Conservation (phyloP, 148 eudicot genomes). For the Rheum nobile region DNA sequence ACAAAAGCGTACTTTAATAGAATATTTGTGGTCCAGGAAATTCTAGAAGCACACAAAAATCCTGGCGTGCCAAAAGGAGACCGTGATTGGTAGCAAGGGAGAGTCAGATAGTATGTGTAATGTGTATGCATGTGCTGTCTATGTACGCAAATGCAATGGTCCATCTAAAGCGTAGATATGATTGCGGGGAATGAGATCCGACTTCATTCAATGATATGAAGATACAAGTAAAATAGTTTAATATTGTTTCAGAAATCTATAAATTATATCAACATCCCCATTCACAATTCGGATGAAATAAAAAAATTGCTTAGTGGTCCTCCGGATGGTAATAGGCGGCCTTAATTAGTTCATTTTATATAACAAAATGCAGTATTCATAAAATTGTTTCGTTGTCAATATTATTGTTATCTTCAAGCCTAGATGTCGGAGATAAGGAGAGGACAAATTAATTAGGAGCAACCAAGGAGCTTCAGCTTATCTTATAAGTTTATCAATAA, state of each 20-base stretch:
- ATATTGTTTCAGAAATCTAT: no score
- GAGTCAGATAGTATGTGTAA: not conserved
- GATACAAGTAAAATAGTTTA: not conserved
- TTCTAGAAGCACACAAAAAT: not conserved
- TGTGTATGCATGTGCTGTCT: not conserved
- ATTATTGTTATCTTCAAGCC: no score
- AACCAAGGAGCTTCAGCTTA: not conserved
- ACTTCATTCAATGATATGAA: not conserved
- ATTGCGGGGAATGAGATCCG: not conserved
- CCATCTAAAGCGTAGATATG: not conserved
- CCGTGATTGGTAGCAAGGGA: not conserved
- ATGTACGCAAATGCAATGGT: not conserved
- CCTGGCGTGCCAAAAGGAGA: not conserved
- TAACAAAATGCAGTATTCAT: no score
- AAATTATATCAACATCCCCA: not conserved
- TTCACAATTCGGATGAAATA: not conserved
- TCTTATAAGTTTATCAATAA: not conserved
- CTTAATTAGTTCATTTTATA: no score
- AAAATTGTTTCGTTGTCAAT: no score
- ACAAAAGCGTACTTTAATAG: not conserved
- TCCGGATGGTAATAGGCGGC: no score
- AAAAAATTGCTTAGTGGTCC: not conserved
- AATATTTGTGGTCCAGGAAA: not conserved
- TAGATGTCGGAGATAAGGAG: no score
- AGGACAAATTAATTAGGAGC: no score